Conservation (phyloP, 345 rosid genomes). For the Aquilaria yunnanensis region DNA sequence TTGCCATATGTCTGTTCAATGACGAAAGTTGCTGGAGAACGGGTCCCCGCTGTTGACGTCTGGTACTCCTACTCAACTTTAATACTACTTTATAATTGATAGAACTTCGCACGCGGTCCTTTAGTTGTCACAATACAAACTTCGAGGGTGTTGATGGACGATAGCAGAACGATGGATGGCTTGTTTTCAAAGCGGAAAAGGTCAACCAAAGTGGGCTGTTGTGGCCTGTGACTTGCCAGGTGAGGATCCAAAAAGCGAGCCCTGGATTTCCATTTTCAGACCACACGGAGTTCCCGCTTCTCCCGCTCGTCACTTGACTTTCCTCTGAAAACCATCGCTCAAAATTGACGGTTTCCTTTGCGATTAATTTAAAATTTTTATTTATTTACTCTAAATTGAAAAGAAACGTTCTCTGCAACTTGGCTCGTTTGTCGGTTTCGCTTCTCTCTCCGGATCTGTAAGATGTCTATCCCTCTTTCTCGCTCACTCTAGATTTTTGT, state of each 20-base stretch:
- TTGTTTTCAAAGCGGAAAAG: no score
- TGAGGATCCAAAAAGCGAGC: background rate
- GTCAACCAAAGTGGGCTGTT: no score
- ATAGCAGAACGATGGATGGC: no score
- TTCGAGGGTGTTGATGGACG: no score
- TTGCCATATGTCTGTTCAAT: no score
- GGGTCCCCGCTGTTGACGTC: no score
- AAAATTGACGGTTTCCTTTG: slow-evolving; percentile 12
- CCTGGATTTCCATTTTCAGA: slow-evolving; percentile 1
- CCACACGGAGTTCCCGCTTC: slow-evolving; percentile 47
- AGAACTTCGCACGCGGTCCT: no score
- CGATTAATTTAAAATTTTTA: background rate
- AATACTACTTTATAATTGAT: no score
- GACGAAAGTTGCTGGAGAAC: no score
- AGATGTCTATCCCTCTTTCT: slow-evolving; percentile 9
- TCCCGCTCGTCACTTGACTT: slow-evolving; percentile 19
- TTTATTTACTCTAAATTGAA: background rate
- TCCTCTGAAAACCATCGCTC: slow-evolving; percentile 8
- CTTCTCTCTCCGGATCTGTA: slow-evolving; percentile 33
- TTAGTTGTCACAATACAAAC: no score
- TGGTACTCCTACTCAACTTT: no score
- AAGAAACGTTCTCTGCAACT: background rate
- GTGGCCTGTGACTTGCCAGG: no score
- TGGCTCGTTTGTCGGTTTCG: background rate
- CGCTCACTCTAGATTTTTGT: background rate